These are phyloP conservation scores for Hyphopichia khmerensis DNA, from an alignment of 1,139 yeast genomes.

Conservation along the genomic window DNA sequence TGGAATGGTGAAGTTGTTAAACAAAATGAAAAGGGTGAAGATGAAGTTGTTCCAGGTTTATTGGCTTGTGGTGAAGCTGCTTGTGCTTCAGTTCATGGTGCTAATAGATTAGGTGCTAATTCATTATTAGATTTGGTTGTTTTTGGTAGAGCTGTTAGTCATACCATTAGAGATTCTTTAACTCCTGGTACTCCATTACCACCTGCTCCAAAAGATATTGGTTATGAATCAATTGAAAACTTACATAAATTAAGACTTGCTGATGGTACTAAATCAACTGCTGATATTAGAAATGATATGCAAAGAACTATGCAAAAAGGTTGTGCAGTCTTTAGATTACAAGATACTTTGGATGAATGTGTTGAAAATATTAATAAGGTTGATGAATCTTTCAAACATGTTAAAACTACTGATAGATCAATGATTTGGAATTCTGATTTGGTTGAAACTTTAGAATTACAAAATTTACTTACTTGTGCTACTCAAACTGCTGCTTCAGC, in stretches of 20 bases:
- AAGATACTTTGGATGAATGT: conserved; percentile 90
- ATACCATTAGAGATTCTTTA: conserved; percentile 80
- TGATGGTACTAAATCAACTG: conserved; percentile 75
- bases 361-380: conserved; percentile 74
- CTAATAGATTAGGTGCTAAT: conserved; percentile 98
- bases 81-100: conserved; percentile 99
- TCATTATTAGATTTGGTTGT: conserved; percentile 97
- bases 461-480: conserved; percentile 96
- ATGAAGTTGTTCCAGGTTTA: conserved; percentile 88
- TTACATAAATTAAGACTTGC: conserved; percentile 89
- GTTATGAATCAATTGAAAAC: conserved; percentile 86
- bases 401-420: conserved; percentile 90
- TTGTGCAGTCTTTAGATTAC: conserved; percentile 95
- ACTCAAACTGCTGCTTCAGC: conserved; percentile 94
- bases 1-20: conserved; percentile 95
- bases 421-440: conserved; percentile 99
- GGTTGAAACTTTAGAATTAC: conserved; percentile 94
- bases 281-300: conserved; percentile 88
- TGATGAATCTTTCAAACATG: conserved; percentile 64
- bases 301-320: conserved; percentile 96
- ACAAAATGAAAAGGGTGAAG: conserved; percentile 83
- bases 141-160: conserved; percentile 97
- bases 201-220: conserved; percentile 76
- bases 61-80: conserved; percentile 99
- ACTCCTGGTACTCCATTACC: conserved; percentile 88